A percentile compares a stretch with the other conserved stretches of the same genome.
Evolutionary conservation across 495 filamentous ascomycete species (phyloP).

Genomic region (Aspergillus saccharolyticus): DNA sequence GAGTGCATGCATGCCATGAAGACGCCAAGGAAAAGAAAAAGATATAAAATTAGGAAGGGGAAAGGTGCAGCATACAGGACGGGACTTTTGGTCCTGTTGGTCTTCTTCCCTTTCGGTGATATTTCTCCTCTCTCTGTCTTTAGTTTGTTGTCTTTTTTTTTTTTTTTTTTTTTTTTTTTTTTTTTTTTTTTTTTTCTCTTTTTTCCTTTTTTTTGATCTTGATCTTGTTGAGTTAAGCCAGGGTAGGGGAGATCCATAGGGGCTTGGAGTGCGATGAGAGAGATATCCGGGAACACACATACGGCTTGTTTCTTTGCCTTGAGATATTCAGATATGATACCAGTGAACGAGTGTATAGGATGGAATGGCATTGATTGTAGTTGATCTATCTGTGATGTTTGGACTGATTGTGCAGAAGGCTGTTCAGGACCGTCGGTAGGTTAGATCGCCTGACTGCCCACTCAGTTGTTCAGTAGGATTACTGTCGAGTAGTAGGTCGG

Average conservation of each 20-base stretch:
- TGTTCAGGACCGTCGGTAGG: no score
- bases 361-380: no score
- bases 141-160: background rate
- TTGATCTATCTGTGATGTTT: no score
- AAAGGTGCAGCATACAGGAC: background rate
- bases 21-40: background rate
- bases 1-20: conserved; percentile 29
- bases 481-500: no score
- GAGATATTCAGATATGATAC: background rate
- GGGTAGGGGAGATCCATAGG: background rate
- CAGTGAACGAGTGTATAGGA: no score
- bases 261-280: background rate
- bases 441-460: no score
- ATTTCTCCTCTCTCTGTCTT: conserved; percentile 5
- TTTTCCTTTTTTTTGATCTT: conserved; percentile 5
- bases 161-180: background rate
- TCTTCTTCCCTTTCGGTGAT: background rate
- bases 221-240: background rate
- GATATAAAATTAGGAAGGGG: conserved; percentile 3
- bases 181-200: conserved; percentile 4
- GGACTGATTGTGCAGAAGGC: no score
- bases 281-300: conserved; percentile 1
- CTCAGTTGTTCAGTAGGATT: no score
- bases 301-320: background rate
- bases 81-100: background rate